These are phyloP conservation scores for Leccinum angustisporum DNA, from an alignment of 1,284 basidiomycete species.

Conservation along the genomic window DNA sequence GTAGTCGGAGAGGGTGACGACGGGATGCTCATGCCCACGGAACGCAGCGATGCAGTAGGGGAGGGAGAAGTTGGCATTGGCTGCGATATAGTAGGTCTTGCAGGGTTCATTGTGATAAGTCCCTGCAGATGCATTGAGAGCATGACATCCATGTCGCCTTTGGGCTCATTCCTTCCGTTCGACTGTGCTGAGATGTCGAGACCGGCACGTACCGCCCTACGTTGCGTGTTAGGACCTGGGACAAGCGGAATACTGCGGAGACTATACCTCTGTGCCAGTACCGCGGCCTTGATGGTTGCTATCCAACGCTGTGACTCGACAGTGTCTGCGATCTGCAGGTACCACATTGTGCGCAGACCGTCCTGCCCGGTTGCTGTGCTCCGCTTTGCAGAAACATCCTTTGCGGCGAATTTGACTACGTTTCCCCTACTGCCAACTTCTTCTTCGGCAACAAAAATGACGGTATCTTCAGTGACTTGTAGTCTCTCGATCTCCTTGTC, in stretches of 20 bases:
- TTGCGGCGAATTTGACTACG: constrained; percentile 66
- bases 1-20: constrained; percentile 24
- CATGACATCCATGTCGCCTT: constrained; percentile 78
- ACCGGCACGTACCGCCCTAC: constrained; percentile 65
- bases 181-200: constrained; percentile 49
- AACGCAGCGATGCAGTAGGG: constrained; percentile 45
- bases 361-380: constrained; percentile 25
- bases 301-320: constrained; percentile 73
- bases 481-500: constrained; percentile 71
- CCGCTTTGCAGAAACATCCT: constrained; percentile 52
- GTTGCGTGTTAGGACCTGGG: constrained; percentile 5
- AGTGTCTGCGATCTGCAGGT: constrained; percentile 61
- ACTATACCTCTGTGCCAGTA: constrained; percentile 64
- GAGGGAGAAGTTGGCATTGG: constrained; percentile 41
- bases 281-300: constrained; percentile 64
- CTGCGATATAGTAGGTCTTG: constrained; percentile 15
- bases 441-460: constrained; percentile 70
- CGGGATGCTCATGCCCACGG: constrained; percentile 33
- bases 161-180: constrained; percentile 53
- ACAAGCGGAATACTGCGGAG: neutral
- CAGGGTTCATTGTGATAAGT: constrained; percentile 39
- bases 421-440: constrained; percentile 61
- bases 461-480: constrained; percentile 71
- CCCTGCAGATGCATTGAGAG: constrained; percentile 73
- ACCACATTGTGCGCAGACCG: constrained; percentile 45